Conservation (phyloP, 2,329 filamentous ascomycete species). For the Aspergillus cejpii region DNA sequence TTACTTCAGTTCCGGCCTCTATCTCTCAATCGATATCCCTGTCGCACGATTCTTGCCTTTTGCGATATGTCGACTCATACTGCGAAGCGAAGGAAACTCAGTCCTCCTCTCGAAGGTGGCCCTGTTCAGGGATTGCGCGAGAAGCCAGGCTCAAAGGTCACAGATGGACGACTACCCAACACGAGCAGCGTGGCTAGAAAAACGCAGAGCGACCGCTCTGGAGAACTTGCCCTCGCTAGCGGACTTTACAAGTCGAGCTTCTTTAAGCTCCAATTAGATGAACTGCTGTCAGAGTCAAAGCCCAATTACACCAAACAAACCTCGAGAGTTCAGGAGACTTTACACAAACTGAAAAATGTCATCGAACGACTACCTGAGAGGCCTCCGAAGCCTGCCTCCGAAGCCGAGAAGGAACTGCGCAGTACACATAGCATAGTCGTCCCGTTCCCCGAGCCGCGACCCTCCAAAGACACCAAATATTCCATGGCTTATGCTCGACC, state of each 20-base stretch:
- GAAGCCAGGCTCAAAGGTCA: neutral
- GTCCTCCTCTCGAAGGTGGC: conserved; percentile 26
- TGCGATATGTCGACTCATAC: conserved; percentile 30
- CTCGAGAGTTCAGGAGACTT: conserved; percentile 46
- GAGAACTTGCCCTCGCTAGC: conserved; percentile 36
- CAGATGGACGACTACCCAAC: neutral
- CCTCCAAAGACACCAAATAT: conserved; percentile 69
- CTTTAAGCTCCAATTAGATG: conserved; percentile 62
- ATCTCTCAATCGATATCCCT: neutral
- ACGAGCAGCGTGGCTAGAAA: conserved; percentile 16
- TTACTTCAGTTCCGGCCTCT: neutral
- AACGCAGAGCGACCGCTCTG: conserved; percentile 24
- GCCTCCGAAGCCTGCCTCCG: conserved; percentile 48
- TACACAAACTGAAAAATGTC: conserved; percentile 50
- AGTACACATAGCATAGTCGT: conserved; percentile 63
- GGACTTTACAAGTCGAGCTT: conserved; percentile 60
- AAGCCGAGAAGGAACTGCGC: conserved; percentile 62
- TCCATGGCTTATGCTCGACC: conserved; percentile 74
- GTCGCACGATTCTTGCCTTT: neutral
- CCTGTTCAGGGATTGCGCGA: neutral
- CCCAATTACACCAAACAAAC: conserved; percentile 54
- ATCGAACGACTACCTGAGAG: conserved; percentile 53
- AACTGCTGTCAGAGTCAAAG: conserved; percentile 53
- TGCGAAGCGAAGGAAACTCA: conserved; percentile 45
- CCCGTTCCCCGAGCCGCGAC: conserved; percentile 77